Base-by-base conservation (phyloP, 2,329 filamentous ascomycete genomes). In the Diplocarpon rosae region DNA sequence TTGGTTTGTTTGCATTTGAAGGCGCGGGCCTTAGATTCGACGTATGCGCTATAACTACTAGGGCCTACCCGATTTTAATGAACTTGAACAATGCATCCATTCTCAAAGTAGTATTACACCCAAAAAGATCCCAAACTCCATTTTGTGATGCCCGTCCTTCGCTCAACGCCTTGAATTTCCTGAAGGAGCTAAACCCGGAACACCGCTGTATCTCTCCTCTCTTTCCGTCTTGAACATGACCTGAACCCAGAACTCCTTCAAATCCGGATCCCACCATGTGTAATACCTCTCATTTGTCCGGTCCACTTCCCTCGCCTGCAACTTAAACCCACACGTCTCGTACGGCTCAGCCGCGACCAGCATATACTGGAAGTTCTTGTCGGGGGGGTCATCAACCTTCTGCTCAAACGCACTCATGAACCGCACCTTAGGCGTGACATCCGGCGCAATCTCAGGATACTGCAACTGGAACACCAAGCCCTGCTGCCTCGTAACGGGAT, bases 401-500 rank as follows among this genome's bases (percentile, higher is more conserved):
- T 98, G 92, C 66, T 94, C 87, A 63, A 88, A 98, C 12, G 92
- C 90, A 63, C 87, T 94, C 88, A 96, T 96, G 65, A 98, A 94
- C 53, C 93, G 80, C 62, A 95, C 87, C 55, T 87, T 81, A 35
- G 92, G 92, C 53, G 75, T 69, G 4, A 84, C 76, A 45, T 81
- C 85, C 6, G 75, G 73, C 9, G 77, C 78, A 52, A 95, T 90
- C 67, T 96, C 89, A 5, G 92, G 89, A 63, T 92, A 96, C 65
- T 95, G 86, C 55, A 98, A 72, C 68, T 96, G 90, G 66, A 96
- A 96, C n/a, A 96, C 70, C 57, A 98, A 63, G 0, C 92, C 92
- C 56, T 89, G 77, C 68, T 98, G 92, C 33, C 85, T 71, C 44
- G 88, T 93, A 54, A 90, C 74, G 4, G 87, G 85, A 64, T 98